phyloP scores from a whole-genome alignment of 1,284 basidiomycete genomes.

The Cutaneotrichosporon cutaneum region DNA sequence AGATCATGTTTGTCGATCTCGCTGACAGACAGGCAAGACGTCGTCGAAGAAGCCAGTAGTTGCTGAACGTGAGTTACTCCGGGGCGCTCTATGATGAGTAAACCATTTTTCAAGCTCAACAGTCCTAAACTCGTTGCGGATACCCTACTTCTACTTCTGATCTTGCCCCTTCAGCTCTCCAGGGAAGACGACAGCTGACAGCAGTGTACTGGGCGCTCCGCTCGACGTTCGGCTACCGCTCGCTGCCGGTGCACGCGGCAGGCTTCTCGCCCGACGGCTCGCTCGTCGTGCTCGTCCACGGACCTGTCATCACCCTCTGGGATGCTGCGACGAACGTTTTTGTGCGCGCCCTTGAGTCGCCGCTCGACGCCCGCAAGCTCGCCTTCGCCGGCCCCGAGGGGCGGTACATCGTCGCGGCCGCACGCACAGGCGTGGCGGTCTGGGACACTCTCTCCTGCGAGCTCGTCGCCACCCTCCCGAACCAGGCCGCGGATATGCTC shows the following conservation, averaged over 20 bases:
- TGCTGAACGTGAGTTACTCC: constrained; percentile 44
- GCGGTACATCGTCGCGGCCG: constrained; percentile 59
- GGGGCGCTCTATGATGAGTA: constrained; percentile 45
- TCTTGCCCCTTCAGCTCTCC: constrained; percentile 21
- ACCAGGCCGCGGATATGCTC: constrained; percentile 59
- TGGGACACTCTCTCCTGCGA: constrained; percentile 75
- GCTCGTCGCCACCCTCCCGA: constrained; percentile 51
- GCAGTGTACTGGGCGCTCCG: constrained; percentile 75
- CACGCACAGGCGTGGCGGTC: constrained; percentile 62
- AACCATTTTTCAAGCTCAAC: constrained; percentile 53
- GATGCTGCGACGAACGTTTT: constrained; percentile 69
- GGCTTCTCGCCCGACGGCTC: constrained; percentile 86
- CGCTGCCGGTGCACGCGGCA: constrained; percentile 64
- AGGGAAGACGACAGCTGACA: constrained; percentile 25
- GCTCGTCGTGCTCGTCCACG: constrained; percentile 73
- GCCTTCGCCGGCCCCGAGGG: constrained; percentile 53
- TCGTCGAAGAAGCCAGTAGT: constrained; percentile 33
- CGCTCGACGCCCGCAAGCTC: constrained; percentile 43
- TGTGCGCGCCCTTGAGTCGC: constrained; percentile 64
- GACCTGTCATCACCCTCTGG: constrained; percentile 71
- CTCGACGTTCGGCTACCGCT: constrained; percentile 68
- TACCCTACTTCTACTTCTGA: constrained; percentile 53
- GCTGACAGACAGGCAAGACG: constrained; percentile 38
- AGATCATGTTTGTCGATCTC: neutral
- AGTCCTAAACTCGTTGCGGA: constrained; percentile 52